Evolutionary conservation across 768 basidiomycete genomes (phyloP), one percentile per base, ranked within the genome.

Genomic region (Collybiopsis confluens): DNA sequence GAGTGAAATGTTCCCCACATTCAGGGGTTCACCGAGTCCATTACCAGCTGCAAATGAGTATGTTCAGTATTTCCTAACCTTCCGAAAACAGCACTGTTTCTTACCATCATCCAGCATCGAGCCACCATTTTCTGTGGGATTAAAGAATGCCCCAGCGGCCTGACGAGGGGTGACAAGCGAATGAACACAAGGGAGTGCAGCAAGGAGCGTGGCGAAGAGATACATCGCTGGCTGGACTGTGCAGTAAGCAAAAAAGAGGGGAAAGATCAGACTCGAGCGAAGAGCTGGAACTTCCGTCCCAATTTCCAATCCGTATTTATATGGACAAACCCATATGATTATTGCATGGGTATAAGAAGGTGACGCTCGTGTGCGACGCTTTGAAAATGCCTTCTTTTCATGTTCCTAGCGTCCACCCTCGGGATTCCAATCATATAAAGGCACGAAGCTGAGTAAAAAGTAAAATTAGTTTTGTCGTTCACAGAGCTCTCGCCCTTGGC

Each of bases 11-110:
- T 23, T 15, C 56, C 84, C 74, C 56, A 77, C 75, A 60, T 91
- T 90, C 35, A 92, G 70, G n/a, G 90, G 92, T 67, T 93, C 92
- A 26, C 89, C 90, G 1, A 82, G 74, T 15, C 41, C 48, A 18
- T 47, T 8, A 18, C 48, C 47, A 18, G 48, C 48, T 50, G 38
- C 5, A 78, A 81, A 27, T n/a, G 11, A 16, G 27, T 9, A 38
- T 4, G 49, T 8, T 50, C 24, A 18, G 24, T 4, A n/a, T 42
- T n/a, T n/a, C n/a, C 16, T 3, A 11, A 28, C 2, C 28, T 16
- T 11, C 8, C 13, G 21, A 30, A 24, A 18, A 16, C 1, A 20
- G 9, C 4, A 28, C 67, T 56, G 3, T 77, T 77, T 15, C 49
- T 23, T 36, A 63, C 74, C 86, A 56, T 66, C 82, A 43, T 86